Conservation (phyloP, 192 early-diverging fungal species). For the Backusella liffmaniae region DNA sequence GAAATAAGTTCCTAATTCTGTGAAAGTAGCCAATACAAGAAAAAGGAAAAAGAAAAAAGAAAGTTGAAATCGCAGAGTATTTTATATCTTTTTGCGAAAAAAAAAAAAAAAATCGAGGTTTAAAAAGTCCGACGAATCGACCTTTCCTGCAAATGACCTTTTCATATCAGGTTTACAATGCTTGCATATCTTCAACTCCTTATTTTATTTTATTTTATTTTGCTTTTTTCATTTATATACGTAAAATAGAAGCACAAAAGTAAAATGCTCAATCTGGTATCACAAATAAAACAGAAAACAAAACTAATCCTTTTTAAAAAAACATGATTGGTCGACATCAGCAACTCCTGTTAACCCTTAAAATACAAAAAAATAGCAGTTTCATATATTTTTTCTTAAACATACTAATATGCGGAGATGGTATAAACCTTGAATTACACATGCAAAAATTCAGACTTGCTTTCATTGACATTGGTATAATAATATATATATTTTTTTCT, state of each 20-base stretch:
- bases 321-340: background rate
- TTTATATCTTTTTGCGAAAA: background rate
- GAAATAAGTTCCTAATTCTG: conserved; percentile 3
- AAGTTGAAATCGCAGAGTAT: background rate
- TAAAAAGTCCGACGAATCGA: background rate
- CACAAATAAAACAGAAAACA: background rate
- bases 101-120: background rate
- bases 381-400: background rate
- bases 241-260: background rate
- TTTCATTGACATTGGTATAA: background rate
- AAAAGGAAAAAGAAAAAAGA: background rate
- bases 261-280: background rate
- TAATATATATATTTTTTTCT: background rate
- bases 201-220: background rate
- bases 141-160: background rate
- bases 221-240: background rate
- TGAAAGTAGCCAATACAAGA: background rate
- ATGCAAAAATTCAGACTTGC: background rate
- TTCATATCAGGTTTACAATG: background rate
- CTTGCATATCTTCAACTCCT: background rate
- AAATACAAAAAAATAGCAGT: background rate
- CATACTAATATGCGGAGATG: background rate
- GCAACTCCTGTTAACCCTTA: background rate
- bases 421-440: background rate
- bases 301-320: background rate